Evolutionary conservation across 805 yeast genomes (phyloP).

Genomic region (Novakomyces olei): DNA sequence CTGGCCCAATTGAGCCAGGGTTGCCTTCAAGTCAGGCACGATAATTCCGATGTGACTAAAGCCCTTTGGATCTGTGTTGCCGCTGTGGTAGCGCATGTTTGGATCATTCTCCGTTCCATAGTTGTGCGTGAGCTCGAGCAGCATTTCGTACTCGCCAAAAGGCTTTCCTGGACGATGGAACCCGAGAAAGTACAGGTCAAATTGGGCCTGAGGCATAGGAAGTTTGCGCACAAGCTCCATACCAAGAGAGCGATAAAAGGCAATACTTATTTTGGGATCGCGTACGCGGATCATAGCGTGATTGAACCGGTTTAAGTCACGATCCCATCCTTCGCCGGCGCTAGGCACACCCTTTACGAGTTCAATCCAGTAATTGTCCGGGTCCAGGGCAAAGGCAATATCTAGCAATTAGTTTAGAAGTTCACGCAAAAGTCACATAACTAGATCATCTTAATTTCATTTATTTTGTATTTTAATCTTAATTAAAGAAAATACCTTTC

Average conservation of each 20-base stretch:
- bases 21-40: slow-evolving; percentile 37
- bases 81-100: slow-evolving; percentile 50
- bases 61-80: slow-evolving; percentile 60
- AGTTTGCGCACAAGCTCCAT: slow-evolving; percentile 42
- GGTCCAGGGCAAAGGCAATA: slow-evolving; percentile 88
- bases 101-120: slow-evolving; percentile 81
- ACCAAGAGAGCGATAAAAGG: slow-evolving; percentile 68
- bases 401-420: slow-evolving; percentile 21
- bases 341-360: slow-evolving; percentile 27
- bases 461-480: background rate
- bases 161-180: slow-evolving; percentile 20
- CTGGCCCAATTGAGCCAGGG: slow-evolving; percentile 25
- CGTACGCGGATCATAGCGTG: slow-evolving; percentile 42
- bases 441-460: background rate
- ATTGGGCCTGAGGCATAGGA: slow-evolving; percentile 46
- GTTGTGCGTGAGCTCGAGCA: slow-evolving; percentile 80
- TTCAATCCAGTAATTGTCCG: slow-evolving; percentile 95
- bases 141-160: slow-evolving; percentile 14
- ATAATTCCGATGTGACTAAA: slow-evolving; percentile 71
- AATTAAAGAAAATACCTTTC: slow-evolving; percentile 16
- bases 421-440: background rate
- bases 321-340: slow-evolving; percentile 20
- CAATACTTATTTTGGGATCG: slow-evolving; percentile 54
- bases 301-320: slow-evolving; percentile 9
- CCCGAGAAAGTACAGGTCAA: slow-evolving; percentile 70